phyloP scores from a whole-genome alignment of 805 yeast species.

The Candida methanosorbosa region DNA sequence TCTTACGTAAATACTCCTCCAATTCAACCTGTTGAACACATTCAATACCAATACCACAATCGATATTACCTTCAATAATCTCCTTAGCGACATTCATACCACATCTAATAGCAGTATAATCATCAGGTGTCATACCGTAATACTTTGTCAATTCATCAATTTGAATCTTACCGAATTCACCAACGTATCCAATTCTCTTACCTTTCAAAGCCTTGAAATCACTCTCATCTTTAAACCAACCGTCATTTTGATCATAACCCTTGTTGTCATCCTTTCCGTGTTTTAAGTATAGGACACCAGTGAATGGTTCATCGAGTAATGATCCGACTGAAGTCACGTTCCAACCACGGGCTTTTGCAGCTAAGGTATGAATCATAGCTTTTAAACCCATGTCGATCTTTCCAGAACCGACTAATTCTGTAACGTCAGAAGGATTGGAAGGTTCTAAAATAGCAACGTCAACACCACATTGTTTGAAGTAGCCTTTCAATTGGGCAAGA shows the following conservation, averaged over 20 bases:
- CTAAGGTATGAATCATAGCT: constrained; percentile 53
- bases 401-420: constrained; percentile 48
- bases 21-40: constrained; percentile 52
- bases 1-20: constrained; percentile 36
- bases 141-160: constrained; percentile 46
- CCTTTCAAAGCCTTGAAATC: constrained; percentile 46
- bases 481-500: constrained; percentile 41
- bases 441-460: constrained; percentile 47
- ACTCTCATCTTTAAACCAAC: not conserved
- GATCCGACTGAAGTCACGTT: constrained; percentile 51
- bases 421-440: constrained; percentile 49
- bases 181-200: constrained; percentile 47
- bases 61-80: constrained; percentile 45
- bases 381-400: constrained; percentile 51
- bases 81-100: constrained; percentile 53
- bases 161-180: constrained; percentile 53
- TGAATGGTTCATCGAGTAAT: constrained; percentile 48
- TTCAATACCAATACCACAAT: constrained; percentile 52
- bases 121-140: constrained; percentile 46
- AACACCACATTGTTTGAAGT: constrained; percentile 39
- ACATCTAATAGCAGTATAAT: constrained; percentile 49
- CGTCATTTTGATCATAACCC: constrained; percentile 38
- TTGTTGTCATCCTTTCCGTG: no score
- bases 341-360: constrained; percentile 51
- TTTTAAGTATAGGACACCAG: constrained; percentile 44